Evolutionary conservation across 1,139 yeast species (phyloP).

Genomic region (Candida mesenterica): DNA sequence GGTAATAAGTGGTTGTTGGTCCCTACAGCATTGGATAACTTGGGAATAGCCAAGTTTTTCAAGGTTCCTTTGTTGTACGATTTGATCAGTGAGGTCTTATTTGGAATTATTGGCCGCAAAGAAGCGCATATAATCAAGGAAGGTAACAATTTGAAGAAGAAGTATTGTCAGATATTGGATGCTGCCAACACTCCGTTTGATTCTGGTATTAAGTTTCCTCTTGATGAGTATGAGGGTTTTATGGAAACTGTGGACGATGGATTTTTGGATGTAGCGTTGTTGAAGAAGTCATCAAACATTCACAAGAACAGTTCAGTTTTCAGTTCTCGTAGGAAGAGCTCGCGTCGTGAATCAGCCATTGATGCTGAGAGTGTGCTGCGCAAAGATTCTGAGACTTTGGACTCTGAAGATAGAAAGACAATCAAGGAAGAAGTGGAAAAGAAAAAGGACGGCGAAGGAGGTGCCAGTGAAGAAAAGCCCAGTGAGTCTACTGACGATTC

Average conservation of each 20-base stretch:
- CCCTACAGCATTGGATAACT: slow-evolving; percentile 65
- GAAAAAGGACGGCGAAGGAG: slow-evolving; percentile 8
- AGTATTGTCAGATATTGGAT: slow-evolving; percentile 26
- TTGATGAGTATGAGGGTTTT: slow-evolving; percentile 47
- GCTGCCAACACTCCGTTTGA: slow-evolving; percentile 25
- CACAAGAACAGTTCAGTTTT: slow-evolving; percentile 21
- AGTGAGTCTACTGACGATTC: slow-evolving; percentile 22
- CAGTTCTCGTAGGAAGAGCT: slow-evolving; percentile 16
- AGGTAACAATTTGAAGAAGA: slow-evolving; percentile 33
- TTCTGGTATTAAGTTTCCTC: slow-evolving; percentile 30
- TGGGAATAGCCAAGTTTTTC: slow-evolving; percentile 60
- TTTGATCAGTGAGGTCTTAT: slow-evolving; percentile 63
- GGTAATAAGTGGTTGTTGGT: slow-evolving; percentile 68
- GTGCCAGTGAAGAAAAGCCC: slow-evolving; percentile 9
- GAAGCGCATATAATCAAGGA: slow-evolving; percentile 52
- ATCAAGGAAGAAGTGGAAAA: slow-evolving; percentile 3
- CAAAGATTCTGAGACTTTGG: slow-evolving; percentile 2
- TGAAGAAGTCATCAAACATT: slow-evolving; percentile 41
- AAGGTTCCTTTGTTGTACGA: slow-evolving; percentile 69
- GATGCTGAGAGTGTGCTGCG: slow-evolving; percentile 4
- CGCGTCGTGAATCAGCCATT: background rate
- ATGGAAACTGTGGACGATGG: slow-evolving; percentile 61
- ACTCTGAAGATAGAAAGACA: slow-evolving; percentile 2
- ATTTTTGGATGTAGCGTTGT: slow-evolving; percentile 52
- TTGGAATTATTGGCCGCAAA: slow-evolving; percentile 65